Percentiles rank a stretch among this genome's conserved stretches.
Conservation (phyloP, 2,329 filamentous ascomycete species). For the Claviceps purpurea region DNA sequence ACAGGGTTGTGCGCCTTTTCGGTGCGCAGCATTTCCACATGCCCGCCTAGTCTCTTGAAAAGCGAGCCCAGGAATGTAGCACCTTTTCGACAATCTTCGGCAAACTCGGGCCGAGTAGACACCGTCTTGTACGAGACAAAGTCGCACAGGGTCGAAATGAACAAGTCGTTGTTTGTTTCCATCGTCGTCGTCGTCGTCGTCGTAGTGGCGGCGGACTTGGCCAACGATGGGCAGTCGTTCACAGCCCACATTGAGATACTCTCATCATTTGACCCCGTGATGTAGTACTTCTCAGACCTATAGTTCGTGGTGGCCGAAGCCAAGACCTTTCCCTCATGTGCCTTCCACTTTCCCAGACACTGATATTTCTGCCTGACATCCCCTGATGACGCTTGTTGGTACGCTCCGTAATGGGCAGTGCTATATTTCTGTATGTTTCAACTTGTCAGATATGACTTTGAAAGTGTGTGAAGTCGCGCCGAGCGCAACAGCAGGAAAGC, state of each 20-base stretch:
- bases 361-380: constrained; percentile 69
- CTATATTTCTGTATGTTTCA: constrained; percentile 44
- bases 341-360: constrained; percentile 63
- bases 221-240: constrained; percentile 20
- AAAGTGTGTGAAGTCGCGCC: no score
- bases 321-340: constrained; percentile 76
- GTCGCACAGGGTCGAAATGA: constrained; percentile 62
- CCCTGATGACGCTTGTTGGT: constrained; percentile 32
- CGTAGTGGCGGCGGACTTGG: constrained; percentile 19
- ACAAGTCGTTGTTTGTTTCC: constrained; percentile 33
- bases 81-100: constrained; percentile 83
- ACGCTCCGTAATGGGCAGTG: constrained; percentile 49
- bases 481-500: not conserved
- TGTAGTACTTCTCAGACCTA: constrained; percentile 66
- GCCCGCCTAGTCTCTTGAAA: constrained; percentile 83
- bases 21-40: constrained; percentile 81
- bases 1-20: constrained; percentile 74
- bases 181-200: not conserved
- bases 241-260: constrained; percentile 83
- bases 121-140: constrained; percentile 89
- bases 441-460: not conserved
- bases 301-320: constrained; percentile 65
- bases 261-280: constrained; percentile 88
- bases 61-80: constrained; percentile 81
- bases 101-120: constrained; percentile 72